These are phyloP conservation scores for Boechera retrofracta DNA, from an alignment of 345 rosid species.

Conservation along the genomic window DNA sequence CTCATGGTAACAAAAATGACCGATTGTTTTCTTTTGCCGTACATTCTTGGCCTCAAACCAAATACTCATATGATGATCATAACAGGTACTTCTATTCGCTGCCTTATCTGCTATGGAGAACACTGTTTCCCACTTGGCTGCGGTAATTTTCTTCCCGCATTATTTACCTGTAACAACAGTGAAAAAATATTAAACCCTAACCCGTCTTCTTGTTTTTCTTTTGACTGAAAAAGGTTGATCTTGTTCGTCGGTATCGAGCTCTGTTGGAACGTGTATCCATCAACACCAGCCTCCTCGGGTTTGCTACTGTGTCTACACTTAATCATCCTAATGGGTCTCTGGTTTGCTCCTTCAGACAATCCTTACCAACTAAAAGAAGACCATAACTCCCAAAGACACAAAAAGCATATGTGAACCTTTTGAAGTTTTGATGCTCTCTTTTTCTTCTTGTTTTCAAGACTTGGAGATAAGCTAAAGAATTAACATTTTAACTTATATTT, in stretches of 20 bases:
- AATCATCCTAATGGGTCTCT: conserved; percentile 67
- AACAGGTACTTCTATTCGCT: conserved; percentile 88
- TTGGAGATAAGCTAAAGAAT: conserved; percentile 4
- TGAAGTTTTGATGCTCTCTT: background rate
- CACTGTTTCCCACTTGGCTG: conserved; percentile 64
- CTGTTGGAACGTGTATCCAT: conserved; percentile 96
- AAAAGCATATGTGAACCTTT: conserved; percentile 30
- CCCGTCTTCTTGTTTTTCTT: conserved; percentile 21
- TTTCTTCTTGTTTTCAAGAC: conserved; percentile 13
- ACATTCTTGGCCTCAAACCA: conserved; percentile 3
- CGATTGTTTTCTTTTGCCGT: background rate
- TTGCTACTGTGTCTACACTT: conserved; percentile 67
- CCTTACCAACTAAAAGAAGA: conserved; percentile 50
- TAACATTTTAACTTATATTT: background rate
- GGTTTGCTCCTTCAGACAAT: conserved; percentile 62
- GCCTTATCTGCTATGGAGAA: conserved; percentile 85
- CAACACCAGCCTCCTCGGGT: conserved; percentile 68
- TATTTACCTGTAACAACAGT: background rate
- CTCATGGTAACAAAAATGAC: conserved; percentile 65
- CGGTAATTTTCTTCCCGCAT: conserved; percentile 54
- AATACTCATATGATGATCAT: conserved; percentile 13
- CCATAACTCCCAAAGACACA: conserved; percentile 24
- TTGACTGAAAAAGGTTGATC: conserved; percentile 54
- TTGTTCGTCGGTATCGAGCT: conserved; percentile 72
- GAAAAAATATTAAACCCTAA: background rate